These are phyloP conservation scores for Rutstroemia sp. DNA, from an alignment of 2,329 filamentous ascomycete genomes.

Conservation along the genomic window DNA sequence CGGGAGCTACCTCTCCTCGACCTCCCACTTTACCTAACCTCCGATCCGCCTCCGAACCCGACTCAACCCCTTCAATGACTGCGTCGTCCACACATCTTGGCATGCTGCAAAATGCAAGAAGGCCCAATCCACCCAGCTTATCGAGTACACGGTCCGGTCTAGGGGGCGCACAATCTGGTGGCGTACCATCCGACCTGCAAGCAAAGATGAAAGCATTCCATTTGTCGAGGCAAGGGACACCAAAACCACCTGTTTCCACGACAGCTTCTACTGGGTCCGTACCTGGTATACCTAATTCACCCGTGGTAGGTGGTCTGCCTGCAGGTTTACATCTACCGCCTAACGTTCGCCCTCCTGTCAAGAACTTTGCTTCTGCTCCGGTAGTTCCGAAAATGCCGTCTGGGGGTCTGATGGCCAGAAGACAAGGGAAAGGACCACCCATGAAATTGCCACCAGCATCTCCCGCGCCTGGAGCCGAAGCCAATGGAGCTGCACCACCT, in stretches of 20 bases:
- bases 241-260: slow-evolving; percentile 23
- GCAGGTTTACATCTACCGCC: slow-evolving; percentile 35
- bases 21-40: slow-evolving; percentile 48
- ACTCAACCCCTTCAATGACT: slow-evolving; percentile 47
- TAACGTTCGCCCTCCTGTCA: slow-evolving; percentile 39
- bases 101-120: slow-evolving; percentile 59
- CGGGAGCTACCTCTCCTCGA: slow-evolving; percentile 24
- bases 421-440: slow-evolving; percentile 45
- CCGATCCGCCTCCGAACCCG: slow-evolving; percentile 52
- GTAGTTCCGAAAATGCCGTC: slow-evolving; percentile 34
- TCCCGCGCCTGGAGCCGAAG: slow-evolving; percentile 14
- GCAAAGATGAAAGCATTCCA: slow-evolving; percentile 66
- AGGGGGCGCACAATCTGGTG: slow-evolving; percentile 33
- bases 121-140: slow-evolving; percentile 33
- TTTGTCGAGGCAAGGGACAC: slow-evolving; percentile 51
- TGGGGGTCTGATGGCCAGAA: slow-evolving; percentile 59
- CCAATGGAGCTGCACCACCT: slow-evolving; percentile 16
- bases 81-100: slow-evolving; percentile 80
- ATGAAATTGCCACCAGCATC: slow-evolving; percentile 17
- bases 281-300: slow-evolving; percentile 18
- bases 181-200: slow-evolving; percentile 55
- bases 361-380: slow-evolving; percentile 44
- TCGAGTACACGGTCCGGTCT: slow-evolving; percentile 10
- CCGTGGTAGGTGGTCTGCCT: slow-evolving; percentile 34
- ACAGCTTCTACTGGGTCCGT: slow-evolving; percentile 31